A percentile compares a stretch with the other conserved stretches of the same genome.
These are phyloP conservation scores for Chaetomiaceae sp. DNA, from an alignment of 2,329 filamentous ascomycete genomes.

Conservation along the genomic window DNA sequence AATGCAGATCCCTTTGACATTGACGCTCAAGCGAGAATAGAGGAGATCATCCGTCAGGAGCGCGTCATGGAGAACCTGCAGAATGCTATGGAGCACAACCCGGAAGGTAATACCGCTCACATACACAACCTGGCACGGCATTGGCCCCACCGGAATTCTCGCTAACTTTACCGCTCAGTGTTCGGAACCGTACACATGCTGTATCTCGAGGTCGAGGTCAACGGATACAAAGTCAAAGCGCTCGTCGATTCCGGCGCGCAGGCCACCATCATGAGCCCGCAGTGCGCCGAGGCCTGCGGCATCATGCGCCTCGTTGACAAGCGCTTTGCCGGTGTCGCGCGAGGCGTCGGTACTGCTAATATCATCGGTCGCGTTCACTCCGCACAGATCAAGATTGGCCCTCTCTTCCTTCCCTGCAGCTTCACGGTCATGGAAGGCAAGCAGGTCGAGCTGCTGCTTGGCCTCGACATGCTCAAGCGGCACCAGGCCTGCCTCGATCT, in stretches of 20 bases:
- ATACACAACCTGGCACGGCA: neutral
- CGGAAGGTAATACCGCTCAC: constrained; percentile 63
- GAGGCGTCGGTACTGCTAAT: constrained; percentile 87
- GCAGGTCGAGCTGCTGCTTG: constrained; percentile 86
- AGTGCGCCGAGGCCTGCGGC: constrained; percentile 83
- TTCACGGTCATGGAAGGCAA: constrained; percentile 99
- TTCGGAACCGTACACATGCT: constrained; percentile 95
- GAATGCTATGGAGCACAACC: constrained; percentile 94
- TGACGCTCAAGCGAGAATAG: constrained; percentile 86
- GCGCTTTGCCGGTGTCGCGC: constrained; percentile 85
- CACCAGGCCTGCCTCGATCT: constrained; percentile 93
- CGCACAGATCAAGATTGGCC: constrained; percentile 89
- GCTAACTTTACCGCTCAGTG: constrained; percentile 48
- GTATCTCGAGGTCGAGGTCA: constrained; percentile 93
- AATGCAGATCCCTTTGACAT: constrained; percentile 94
- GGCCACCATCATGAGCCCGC: constrained; percentile 97
- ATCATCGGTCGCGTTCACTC: constrained; percentile 95
- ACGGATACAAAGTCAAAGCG: constrained; percentile 86
- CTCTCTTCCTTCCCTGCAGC: constrained; percentile 81
- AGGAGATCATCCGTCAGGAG: constrained; percentile 95
- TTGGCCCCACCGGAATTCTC: neutral
- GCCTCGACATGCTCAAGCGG: constrained; percentile 93
- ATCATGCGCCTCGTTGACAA: constrained; percentile 96
- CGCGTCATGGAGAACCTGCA: constrained; percentile 92
- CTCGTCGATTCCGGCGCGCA: constrained; percentile 97